Conservation (phyloP, 2,329 filamentous ascomycete genomes). For the Pyrenophora seminiperda region DNA sequence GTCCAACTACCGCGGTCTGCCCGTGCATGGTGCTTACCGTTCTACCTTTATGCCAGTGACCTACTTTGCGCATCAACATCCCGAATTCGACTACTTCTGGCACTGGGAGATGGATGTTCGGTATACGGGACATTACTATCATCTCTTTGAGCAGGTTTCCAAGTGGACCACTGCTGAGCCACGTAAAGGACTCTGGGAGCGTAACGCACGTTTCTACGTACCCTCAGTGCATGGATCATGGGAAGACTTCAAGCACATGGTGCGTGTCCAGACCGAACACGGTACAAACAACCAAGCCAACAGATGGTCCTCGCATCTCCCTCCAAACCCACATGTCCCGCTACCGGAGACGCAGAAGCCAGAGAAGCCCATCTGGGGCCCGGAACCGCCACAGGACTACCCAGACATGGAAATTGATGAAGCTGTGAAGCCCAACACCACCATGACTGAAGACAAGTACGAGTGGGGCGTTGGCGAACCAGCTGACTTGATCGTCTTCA, state of each 20-base stretch:
- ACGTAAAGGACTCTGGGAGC: slow-evolving; percentile 76
- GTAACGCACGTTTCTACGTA: slow-evolving; percentile 76
- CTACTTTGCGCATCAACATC: slow-evolving; percentile 85
- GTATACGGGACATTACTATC: slow-evolving; percentile 88
- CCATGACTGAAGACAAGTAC: slow-evolving; percentile 61
- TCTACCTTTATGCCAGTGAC: slow-evolving; percentile 94
- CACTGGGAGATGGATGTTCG: slow-evolving; percentile 95
- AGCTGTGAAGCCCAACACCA: slow-evolving; percentile 59
- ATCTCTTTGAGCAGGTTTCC: slow-evolving; percentile 71
- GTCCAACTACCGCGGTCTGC: slow-evolving; percentile 61
- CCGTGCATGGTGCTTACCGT: slow-evolving; percentile 70
- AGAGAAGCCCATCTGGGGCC: slow-evolving; percentile 58
- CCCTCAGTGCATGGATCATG: slow-evolving; percentile 71
- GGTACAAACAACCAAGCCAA: slow-evolving; percentile 55
- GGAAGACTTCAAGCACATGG: slow-evolving; percentile 71
- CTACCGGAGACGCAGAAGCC: slow-evolving; percentile 47
- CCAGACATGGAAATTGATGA: slow-evolving; percentile 59
- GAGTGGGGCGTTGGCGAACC: slow-evolving; percentile 72
- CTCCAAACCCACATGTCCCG: slow-evolving; percentile 51
- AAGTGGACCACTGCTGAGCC: slow-evolving; percentile 71
- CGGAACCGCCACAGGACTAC: slow-evolving; percentile 50
- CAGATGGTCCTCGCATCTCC: slow-evolving; percentile 50
- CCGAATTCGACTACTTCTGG: slow-evolving; percentile 91
- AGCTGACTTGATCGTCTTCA: slow-evolving; percentile 77
- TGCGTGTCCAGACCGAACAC: slow-evolving; percentile 65